Evolutionary conservation across 768 basidiomycete genomes (phyloP), one percentile per base, ranked within the genome.

Genomic region (Dioszegia crocea): DNA sequence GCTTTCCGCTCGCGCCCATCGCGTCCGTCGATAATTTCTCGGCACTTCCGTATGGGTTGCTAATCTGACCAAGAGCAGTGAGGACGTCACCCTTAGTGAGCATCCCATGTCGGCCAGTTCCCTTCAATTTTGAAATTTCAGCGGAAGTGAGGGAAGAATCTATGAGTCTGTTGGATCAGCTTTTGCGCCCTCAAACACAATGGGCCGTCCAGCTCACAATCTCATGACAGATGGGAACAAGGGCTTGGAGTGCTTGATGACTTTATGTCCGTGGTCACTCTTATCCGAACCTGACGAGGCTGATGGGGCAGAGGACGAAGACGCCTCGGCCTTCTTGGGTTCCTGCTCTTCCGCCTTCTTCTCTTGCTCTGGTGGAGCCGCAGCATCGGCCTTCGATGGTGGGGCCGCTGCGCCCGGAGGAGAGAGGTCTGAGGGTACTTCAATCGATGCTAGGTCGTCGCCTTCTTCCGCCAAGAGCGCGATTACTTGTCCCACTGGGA

Each of bases 51-150:
- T 65, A 75, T 14, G 71, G 64, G 31, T 68, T 77, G 57, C 67
- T 62, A 19, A 91, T 88, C 76, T 86, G 86, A 19, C 94, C 94
- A 4, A 96, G 81, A 77, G 84, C 86, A 2, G 89, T 80, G 27
- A 99, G 82, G 1, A 98, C 86, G 72, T 99, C 94, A 11, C 96
- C 96, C 77, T 97, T 97, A 47, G 93, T 98, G 60, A 98, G 76
- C 87, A 92, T 93, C 14, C 96, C 94, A 36, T 88, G 83, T 52
- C 89, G 81, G 48, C 94, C 94, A 2, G 91, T 94, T 5, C 88
- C 92, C 62, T 86, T 87, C 74, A 99, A 88, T 24, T 81, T 80
- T 51, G 84, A 83, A 23, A 78, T 74, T 48, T 71, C 64, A 4
- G 60, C 61, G 2, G 68, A 43, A 3, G 70, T 61, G n/a, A 78